Evolutionary conservation across 768 basidiomycete species (phyloP), one percentile per base, ranked within the genome.

Genomic region (Auricularia auricula-judae): DNA sequence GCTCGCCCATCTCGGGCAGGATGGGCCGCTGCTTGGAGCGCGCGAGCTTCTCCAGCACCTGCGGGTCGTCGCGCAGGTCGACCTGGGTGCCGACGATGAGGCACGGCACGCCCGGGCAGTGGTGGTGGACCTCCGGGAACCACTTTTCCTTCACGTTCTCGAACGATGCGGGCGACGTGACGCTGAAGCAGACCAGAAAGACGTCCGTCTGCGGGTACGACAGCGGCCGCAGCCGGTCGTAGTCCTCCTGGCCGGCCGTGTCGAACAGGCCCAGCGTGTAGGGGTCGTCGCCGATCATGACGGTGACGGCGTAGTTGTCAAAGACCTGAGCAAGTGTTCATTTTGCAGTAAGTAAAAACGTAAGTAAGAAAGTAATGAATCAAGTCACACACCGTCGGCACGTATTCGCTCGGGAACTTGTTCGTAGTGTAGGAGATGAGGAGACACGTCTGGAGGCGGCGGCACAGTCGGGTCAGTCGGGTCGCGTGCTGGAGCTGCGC

Each of bases 141-240:
- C 97, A 99, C 76, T 99, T 99, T 79, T 99, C 97, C 84, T 97
- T 98, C 72, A 99, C 96, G 88, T 99, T 98, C 78, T 99, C 97
- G 74, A 98, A 99, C 60, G 93, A 96, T 35, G 97, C 96, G 3
- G 96, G 97, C 10, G 91, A 94, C 51, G 96, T 98, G 70, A 99
- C 97, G 73, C 92, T 95, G 83, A 98, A 99, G 79, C 97, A 99
- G 70, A 99, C 96, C 65, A 99, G 83, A 84, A 99, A 98, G 65
- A 98, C 97, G 72, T 99, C 97, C 66, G 97, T 99, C 79, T 99
- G 97, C 39, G 97, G 97, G 83, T 99, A 99, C 74, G 96, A 98
- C 79, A 99, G 80, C 72, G 97, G 97, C 71, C 97, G 91, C 69
- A 99, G 90, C 72, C 97, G 91, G 76, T 99, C 97, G 77, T 99